Evolutionary conservation across 169 alveolate species (phyloP).

Genomic region (Fabrea salina): DNA sequence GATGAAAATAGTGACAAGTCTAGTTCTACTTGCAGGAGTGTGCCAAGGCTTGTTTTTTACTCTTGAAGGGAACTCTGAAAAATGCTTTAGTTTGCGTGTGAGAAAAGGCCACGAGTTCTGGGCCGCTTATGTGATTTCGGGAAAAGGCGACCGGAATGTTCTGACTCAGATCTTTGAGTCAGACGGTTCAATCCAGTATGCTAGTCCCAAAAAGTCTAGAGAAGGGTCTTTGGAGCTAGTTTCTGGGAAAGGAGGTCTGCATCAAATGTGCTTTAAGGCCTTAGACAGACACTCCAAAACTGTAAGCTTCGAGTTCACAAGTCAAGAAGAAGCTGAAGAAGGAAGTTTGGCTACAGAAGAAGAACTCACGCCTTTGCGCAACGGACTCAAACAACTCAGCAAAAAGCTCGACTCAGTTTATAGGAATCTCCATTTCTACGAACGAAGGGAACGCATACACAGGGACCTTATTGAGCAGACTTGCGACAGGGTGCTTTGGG

Average conservation of each 20-base stretch:
- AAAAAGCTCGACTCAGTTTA: slow-evolving; percentile 1
- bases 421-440: slow-evolving; percentile 20
- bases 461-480: slow-evolving; percentile 29
- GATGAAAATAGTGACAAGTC: neutral
- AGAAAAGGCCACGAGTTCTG: neutral
- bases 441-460: slow-evolving; percentile 23
- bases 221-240: neutral
- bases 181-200: neutral
- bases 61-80: neutral
- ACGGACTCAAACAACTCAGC: neutral
- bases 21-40: neutral
- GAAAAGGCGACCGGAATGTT: slow-evolving; percentile 20
- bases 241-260: neutral
- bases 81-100: neutral
- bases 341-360: slow-evolving; percentile 12
- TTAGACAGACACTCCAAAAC: neutral
- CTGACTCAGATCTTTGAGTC: neutral
- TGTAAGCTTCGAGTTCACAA: slow-evolving; percentile 3
- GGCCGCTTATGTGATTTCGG: slow-evolving; percentile 23
- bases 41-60: neutral
- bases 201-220: neutral
- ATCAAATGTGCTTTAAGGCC: slow-evolving; percentile 14
- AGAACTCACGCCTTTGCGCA: neutral
- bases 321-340: neutral
- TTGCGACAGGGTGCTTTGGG: slow-evolving; percentile 23